phyloP scores from a whole-genome alignment of 2,329 filamentous ascomycete genomes.

The Geosmithia morbida region DNA sequence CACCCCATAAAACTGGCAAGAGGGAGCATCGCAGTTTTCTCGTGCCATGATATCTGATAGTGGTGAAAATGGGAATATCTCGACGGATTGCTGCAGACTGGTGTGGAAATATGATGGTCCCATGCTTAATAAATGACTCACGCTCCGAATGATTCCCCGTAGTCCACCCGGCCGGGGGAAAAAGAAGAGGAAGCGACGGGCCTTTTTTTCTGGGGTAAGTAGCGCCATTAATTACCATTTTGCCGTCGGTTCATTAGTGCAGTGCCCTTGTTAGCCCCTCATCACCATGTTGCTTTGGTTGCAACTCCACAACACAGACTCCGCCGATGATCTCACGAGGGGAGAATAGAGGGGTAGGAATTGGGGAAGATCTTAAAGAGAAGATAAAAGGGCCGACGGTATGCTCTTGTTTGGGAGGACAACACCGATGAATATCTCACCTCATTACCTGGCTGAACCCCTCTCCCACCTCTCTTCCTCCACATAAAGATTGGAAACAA shows the following conservation, averaged over 20 bases:
- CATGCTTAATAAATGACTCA: background rate
- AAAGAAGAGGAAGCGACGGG: background rate
- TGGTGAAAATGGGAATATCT: background rate
- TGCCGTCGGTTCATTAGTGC: background rate
- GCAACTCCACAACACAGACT: background rate
- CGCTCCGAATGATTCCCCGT: background rate
- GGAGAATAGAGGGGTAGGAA: background rate
- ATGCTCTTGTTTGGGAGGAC: no score
- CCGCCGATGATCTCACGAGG: background rate
- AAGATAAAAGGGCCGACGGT: background rate
- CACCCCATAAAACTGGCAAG: no score
- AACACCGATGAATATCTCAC: background rate
- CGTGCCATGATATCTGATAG: no score
- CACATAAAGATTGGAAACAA: background rate
- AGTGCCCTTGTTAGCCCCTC: background rate
- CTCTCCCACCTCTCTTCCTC: background rate
- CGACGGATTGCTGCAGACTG: background rate
- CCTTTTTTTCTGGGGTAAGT: background rate
- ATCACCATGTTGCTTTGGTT: background rate
- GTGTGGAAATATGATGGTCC: no score
- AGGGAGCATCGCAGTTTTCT: no score
- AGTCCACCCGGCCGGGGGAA: background rate
- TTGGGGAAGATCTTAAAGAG: background rate
- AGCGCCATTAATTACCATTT: background rate
- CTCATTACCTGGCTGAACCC: background rate